phyloP scores from a whole-genome alignment of 768 basidiomycete species.

The Lepiota subincarnata region DNA sequence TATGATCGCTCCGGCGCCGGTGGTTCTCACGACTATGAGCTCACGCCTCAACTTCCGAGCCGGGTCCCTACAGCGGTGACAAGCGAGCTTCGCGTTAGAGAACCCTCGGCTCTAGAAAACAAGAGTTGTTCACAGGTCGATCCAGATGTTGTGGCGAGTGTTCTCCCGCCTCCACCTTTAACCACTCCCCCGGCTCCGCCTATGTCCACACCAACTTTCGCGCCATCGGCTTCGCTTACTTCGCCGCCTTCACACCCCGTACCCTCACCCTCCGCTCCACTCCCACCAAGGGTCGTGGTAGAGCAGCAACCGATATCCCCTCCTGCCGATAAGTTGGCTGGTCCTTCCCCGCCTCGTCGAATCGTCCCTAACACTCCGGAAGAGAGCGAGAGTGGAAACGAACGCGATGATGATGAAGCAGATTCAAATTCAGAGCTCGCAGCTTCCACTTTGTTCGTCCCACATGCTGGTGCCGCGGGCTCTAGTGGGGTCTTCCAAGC shows the following conservation, averaged over 20 bases:
- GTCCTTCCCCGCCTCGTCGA: conserved; percentile 21
- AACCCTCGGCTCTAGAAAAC: neutral
- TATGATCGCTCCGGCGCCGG: neutral
- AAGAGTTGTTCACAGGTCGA: neutral
- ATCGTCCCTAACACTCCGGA: conserved; percentile 26
- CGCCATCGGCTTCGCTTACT: neutral
- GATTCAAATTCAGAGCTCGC: conserved; percentile 13
- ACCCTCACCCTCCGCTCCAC: neutral
- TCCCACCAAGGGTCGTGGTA: neutral
- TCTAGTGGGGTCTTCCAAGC: conserved; percentile 5
- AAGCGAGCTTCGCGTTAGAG: neutral
- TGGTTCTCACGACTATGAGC: neutral
- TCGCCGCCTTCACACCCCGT: neutral
- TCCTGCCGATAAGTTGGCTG: conserved; percentile 2
- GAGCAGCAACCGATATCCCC: neutral
- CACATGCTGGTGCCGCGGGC: conserved; percentile 10
- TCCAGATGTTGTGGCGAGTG: neutral
- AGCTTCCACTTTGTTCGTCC: conserved; percentile 23
- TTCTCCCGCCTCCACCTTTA: conserved; percentile 3
- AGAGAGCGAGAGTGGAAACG: conserved; percentile 9
- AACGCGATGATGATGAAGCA: conserved; percentile 5
- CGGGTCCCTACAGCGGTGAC: neutral
- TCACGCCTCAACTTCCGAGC: conserved; percentile 4
- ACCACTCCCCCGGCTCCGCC: neutral
- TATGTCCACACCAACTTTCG: neutral